Evolutionary conservation across 1,284 basidiomycete genomes (phyloP), one percentile per base, ranked within the genome.

Genomic region (Ustilago loliicola): DNA sequence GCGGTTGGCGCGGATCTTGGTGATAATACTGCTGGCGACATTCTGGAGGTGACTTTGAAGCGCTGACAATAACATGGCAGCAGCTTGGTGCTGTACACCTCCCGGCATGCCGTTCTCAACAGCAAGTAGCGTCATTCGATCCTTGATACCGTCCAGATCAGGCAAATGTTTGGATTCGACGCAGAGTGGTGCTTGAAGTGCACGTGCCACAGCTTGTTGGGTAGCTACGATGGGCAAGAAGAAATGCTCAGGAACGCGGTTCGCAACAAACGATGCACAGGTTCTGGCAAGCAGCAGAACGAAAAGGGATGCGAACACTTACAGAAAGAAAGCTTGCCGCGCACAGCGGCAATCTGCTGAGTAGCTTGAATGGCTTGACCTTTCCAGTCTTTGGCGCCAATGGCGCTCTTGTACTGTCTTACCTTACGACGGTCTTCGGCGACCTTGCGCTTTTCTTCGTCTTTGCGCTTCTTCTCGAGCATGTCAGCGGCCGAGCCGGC

Each of bases 101-200:
- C 80, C 82, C 0, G 72, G 54, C 61, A 88, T 74, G 11, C 87
- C 87, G 1, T 79, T 80, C 54, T 88, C 85, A 42, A 86, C 87
- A 4, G 87, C 87, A 15, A 86, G 63, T 9, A 86, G 64, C 23
- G 84, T 80, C 88, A 88, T 88, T 6, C 87, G 79, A 62, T 88
- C 88, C 27, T 77, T 80, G 42, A 88, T 69, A 5, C 71, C 76
- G 25, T 88, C 86, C 2, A 84, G 32, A 64, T 87, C 87, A 5
- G 87, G 87, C 25, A 88, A 60, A 17, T 84, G 66, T 48, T 87
- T 86, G 27, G 83, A 77, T 59, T 88, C 87, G 69, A 83, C 82
- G 70, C 87, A 88, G 17, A 86, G 63, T 8, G 83, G 86, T 17
- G 79, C 77, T 25, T 67, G 61, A 30, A 81, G 50, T 2, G 80